Base-by-base conservation (phyloP, 371 early-diverging fungal genomes). In the Amoeboaphelidium protococcarum region DNA sequence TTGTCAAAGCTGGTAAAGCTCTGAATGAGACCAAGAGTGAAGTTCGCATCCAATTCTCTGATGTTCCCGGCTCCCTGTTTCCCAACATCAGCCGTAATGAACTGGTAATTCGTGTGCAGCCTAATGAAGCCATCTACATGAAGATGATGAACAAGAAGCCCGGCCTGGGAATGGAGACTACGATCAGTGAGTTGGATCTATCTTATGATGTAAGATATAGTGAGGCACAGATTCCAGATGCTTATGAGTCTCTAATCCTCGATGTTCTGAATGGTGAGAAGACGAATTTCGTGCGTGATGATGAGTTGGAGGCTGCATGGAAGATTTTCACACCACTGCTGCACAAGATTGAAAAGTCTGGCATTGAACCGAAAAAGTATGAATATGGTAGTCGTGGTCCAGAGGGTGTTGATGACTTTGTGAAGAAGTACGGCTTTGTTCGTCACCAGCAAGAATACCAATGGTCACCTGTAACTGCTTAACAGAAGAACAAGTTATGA, bases 291-390 rank as follows among this genome's bases (percentile, higher is more conserved):
- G 91, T 94, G 25, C 74, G 95, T 27, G 78, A 80, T 56, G 95
- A 94, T 58, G 95, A 94, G 63, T 61, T 94, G 22, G 82, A 84
- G 43, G 85, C 77, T 24, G 89, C 95, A 1, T 94, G 95, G 95
- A 75, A 76, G 54, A 88, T 94, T 37, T 92, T 94, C 58, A 94
- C 94, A 0, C 95, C 95, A 0, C 63, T 91, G 23, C 61, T 94
- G 47, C 82, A 92, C 62, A 56, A 74, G 51, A 84, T 94, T 56
- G 91, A 94, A 46, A 49, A 57, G 3, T 57, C 41, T 1, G 37
- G 50, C 23, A 63, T 86, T 37, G 51, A 65, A 47, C 82, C 88
- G 10, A 54, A 70, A 42, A 67, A 67, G 2, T 94, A 94, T 58
- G 54, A 64, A n/a, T 87, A 73, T 57, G 92, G 92, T 4, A 68